Evolutionary conservation across 129 eudicot genomes (phyloP), one percentile per base, ranked within the genome.

Genomic region (Centaurea solstitialis): DNA sequence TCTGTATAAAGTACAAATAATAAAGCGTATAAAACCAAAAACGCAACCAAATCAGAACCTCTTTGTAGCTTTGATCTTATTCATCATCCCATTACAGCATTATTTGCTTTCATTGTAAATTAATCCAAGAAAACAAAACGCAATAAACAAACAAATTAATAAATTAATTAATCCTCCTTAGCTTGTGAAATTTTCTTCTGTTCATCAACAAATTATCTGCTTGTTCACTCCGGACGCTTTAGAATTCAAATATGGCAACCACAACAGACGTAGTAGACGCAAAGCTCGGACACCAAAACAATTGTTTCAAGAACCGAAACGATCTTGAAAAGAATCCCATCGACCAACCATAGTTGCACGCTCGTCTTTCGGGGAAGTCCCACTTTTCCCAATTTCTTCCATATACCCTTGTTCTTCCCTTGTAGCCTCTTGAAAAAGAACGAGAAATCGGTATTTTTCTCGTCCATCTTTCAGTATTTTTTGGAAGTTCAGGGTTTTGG

Each of bases 261-360:
- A 26, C 92, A 90, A 53, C 89, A 88, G 39, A 90, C 78, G 81
- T 71, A 90, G 90, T 84, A 88, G 76, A 88, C 68, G 40, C 85
- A 80, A 45, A 90, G 86, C 43, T 76, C 76, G 0, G 89, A 77
- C 33, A 82, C 90, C 80, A 90, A 76, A 67, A 86, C 21, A 7
- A 88, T 23, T 2, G 89, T 83, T 47, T 90, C 92, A 9, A 86
- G 80, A 45, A 50, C 81, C 2, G 86, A 90, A 20, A 77, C 83
- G 24, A 90, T 83, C 83, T 81, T 90, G 82, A 90, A 90, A 67
- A 90, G 73, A 3, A 90, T 33, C 40, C 68, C 38, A 73, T 90
- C 89, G 0, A 87, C 87, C 10, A 90, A 71, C 94, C 91, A 83
- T 33, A 45, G 24, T 17, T 70, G 82, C 4, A 85, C 74, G n/a